Evolutionary conservation across 2,329 filamentous ascomycete genomes (phyloP), one percentile per base, ranked within the genome.

Genomic region (Aspergillus arachidicola): DNA sequence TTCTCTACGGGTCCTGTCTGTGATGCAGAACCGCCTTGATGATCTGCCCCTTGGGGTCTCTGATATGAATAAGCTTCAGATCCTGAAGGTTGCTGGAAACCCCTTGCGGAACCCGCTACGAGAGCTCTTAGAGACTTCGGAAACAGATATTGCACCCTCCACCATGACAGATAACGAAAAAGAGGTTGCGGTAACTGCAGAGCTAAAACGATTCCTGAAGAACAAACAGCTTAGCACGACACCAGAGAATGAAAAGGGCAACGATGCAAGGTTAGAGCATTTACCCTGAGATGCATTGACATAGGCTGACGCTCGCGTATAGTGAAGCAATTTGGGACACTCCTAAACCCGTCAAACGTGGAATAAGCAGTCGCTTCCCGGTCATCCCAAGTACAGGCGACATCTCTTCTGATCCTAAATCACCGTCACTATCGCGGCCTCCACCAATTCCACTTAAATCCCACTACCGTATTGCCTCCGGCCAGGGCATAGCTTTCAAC

Each of bases 81-180:
- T 96, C 68, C 84, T 98, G 61, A 97, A 96, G 77, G 87, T 97
- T 41, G 91, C 94, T 62, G 93, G 93, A 53, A 97, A 97, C 70
- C 92, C 92, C 10, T 86, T 97, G 63, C 86, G 85, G 63, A 94
- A 94, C 70, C 93, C 93, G 4, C 90, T 92, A 19, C 87, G 85
- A 69, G 88, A 91, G 68, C 83, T 90, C 16, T 76, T 93, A 30
- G 87, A 89, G 69, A 80, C 86, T 12, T 87, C 87, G 65, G 89
- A 91, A 69, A 86, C 82, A 61, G 89, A 92, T 70, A 84, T 89
- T 34, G 86, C 85, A 78, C 67, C 78, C 14, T 81, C 82, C 41
- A 79, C 81, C 21, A 80, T 84, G 69, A 83, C 83, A 30, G 86
- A 87, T 58, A 86, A 86, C 64, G 86, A 89, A 74, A 84, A 84